Base-by-base conservation (phyloP, 75 land plant species). In the Cunninghamia lanceolata region DNA sequence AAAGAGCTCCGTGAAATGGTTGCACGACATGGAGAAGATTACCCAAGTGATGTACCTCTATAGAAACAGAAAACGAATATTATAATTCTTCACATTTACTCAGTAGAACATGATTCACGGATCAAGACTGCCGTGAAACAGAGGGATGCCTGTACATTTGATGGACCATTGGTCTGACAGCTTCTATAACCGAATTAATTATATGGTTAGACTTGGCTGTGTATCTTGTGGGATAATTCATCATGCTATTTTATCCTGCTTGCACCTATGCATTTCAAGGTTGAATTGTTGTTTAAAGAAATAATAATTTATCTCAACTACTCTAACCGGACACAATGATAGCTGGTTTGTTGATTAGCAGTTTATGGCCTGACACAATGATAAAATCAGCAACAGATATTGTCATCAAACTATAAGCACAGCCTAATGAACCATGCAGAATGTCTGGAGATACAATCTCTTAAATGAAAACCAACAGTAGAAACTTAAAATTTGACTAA, bases 31-130 rank as follows among this genome's bases (percentile, higher is more conserved):
- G 88, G 89, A 71, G 82, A 86, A 42, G 94, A 95, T 77, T 96
- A 93, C 85, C 98, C 98, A 28, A 9, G 90, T n/a, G 91, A 93
- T 87, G 90, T 94, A 43, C 96, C 98, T 75, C 25, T 96, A 63
- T 93, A 92, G 89, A 28, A 56, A 88, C 43, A 86, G 39, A n/a
- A 15, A 32, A 54, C 28, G 6, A 52, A 17, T 25, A 47, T n/a
- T 80, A 43, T 42, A 42, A 21, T 17, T 21, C 14, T 40, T 80
- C 82, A 21, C 45, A 6, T 73, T 73, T 32, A 34, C 75, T 63
- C 3, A 34, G 75, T 73, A 73, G 15, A 32, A 13, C 36, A 73
- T 34, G 36, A 34, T 34, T 73, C 36, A 14, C 3, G 13, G 75
- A 73, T 34, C 16, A 73, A 73, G 38, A 32, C 36, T 73, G 2